Conservation (phyloP, 1,284 basidiomycete genomes). For the Phenoliferia sp. region DNA sequence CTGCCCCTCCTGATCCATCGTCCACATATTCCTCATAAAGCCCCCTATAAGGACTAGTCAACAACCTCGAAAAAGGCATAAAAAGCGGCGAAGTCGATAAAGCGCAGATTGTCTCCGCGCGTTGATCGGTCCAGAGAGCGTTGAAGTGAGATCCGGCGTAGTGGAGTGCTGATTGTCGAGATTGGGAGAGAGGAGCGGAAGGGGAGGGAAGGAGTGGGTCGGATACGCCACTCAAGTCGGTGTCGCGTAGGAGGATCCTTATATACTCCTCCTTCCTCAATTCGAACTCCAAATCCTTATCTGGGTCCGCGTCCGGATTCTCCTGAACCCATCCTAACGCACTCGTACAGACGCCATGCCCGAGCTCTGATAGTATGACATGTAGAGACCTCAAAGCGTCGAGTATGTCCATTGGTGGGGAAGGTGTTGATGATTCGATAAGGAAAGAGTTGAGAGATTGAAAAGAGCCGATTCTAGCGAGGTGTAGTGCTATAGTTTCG, state of each 20-base stretch:
- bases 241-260: constrained; percentile 7
- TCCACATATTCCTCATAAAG: constrained; percentile 43
- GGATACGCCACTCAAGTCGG: constrained; percentile 2
- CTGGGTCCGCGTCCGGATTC: neutral
- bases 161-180: constrained; percentile 53
- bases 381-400: constrained; percentile 55
- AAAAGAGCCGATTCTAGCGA: constrained; percentile 73
- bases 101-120: constrained; percentile 59
- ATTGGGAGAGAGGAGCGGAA: constrained; percentile 41
- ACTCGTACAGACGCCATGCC: constrained; percentile 59
- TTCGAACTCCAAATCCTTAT: constrained; percentile 13
- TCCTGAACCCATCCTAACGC: constrained; percentile 61
- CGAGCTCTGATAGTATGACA: constrained; percentile 63
- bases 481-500: constrained; percentile 65
- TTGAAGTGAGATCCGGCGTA: constrained; percentile 69
- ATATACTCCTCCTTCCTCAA: constrained; percentile 24
- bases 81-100: constrained; percentile 73
- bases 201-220: constrained; percentile 45
- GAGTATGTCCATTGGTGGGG: constrained; percentile 40
- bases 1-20: no score
- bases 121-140: constrained; percentile 61
- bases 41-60: constrained; percentile 67
- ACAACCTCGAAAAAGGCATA: constrained; percentile 59
- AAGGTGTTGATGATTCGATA: constrained; percentile 29
- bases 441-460: constrained; percentile 66